phyloP scores from a whole-genome alignment of 495 filamentous ascomycete species.

The Aspergillus incahuasiensis region DNA sequence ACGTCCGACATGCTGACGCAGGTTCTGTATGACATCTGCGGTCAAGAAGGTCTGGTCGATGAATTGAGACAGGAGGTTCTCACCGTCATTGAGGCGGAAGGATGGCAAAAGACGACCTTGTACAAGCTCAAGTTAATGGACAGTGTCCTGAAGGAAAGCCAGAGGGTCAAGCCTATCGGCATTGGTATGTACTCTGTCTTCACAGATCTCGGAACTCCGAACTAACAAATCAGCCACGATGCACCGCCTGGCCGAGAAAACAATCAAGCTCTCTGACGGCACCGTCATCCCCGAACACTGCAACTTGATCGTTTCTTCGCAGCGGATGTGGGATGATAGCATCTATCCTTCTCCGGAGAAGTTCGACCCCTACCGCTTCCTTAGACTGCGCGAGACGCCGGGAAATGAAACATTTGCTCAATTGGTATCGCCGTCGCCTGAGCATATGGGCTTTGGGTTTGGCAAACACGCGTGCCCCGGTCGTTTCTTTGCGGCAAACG shows the following conservation, averaged over 20 bases:
- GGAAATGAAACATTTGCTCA: conserved; percentile 32
- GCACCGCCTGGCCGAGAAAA: conserved; percentile 27
- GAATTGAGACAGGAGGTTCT: conserved; percentile 37
- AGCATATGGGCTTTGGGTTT: conserved; percentile 41
- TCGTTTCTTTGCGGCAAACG: conserved; percentile 41
- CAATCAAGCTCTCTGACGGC: conserved; percentile 23
- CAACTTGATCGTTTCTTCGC: conserved; percentile 25
- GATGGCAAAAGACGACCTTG: conserved; percentile 34
- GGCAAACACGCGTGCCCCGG: conserved; percentile 50
- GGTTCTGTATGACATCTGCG: conserved; percentile 34
- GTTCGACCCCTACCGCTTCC: conserved; percentile 40
- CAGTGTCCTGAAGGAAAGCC: conserved; percentile 42
- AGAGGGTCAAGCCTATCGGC: conserved; percentile 29
- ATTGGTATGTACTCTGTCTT: conserved; percentile 21
- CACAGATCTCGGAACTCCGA: neutral
- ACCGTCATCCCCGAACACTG: conserved; percentile 17
- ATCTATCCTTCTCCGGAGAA: conserved; percentile 36
- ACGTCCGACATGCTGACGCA: conserved; percentile 24
- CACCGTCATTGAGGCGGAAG: conserved; percentile 29
- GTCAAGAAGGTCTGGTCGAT: conserved; percentile 28
- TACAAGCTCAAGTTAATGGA: conserved; percentile 43
- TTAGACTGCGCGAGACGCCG: conserved; percentile 25
- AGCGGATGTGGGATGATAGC: conserved; percentile 25
- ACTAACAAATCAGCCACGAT: conserved; percentile 27
- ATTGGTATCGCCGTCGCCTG: conserved; percentile 30